Base-by-base conservation (phyloP, 768 basidiomycete species). In the Royoungia palumana region DNA sequence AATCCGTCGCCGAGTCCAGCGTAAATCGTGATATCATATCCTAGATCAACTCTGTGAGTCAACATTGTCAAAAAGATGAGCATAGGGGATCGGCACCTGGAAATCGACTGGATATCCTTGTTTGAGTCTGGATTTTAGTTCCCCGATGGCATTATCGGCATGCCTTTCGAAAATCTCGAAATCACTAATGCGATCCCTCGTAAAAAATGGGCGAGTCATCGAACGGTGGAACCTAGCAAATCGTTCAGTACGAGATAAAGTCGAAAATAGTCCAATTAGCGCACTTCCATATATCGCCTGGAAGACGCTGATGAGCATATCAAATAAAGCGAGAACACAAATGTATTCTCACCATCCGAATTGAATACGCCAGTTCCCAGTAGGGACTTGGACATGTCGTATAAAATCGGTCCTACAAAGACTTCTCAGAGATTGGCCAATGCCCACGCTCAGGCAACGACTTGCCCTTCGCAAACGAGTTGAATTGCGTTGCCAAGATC, bases 171-270 rank as follows among this genome's bases (percentile, higher is more conserved):
- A 81, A 46, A 71, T 73, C 17, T 80, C 76, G 58, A 80, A 80
- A 55, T 81, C 71, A 49, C 71, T 73, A 44, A 81, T 78, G 10
- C 77, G 66, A 19, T 80, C 77, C 45, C 69, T 73, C 54, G 50
- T 72, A 66, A 85, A 83, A 70, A 82, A 84, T 0, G 83, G 83
- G 2, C 83, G 75, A 0, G 79, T 78, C 69, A 83, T 80, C 0
- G 72, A 60, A 13, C 81, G 77, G 54, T 83, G 81, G 62, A 82
- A 79, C 55, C 80, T 81, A 44, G 39, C 9, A 14, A 20, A 19
- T 34, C 16, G 38, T 36, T 30, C 16, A 46, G 17, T 22, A 27
- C 28, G 25, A 20, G 12, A 14, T 14, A 2, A 21, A 25, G 30
- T 19, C 22, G 8, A 35, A 8, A 16, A 34, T 17, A 20, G 11